Conservation (phyloP, 495 filamentous ascomycete species). For the Diplogelasinospora grovesii region DNA sequence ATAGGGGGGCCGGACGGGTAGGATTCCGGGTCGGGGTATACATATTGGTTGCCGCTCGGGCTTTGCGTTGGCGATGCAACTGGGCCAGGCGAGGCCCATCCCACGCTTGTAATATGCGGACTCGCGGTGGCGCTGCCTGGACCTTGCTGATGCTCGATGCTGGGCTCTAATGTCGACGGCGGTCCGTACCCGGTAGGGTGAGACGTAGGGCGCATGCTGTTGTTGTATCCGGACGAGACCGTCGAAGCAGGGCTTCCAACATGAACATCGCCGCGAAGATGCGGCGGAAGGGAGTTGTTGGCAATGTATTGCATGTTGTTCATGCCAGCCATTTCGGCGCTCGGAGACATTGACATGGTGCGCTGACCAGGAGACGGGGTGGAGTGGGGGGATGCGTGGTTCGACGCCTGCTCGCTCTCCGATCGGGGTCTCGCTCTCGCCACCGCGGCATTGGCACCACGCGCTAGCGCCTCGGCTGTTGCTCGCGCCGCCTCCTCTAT, state of each 20-base stretch:
- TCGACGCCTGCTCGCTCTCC: conserved; percentile 72
- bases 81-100: conserved; percentile 69
- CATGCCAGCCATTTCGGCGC: conserved; percentile 66
- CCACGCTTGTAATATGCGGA: conserved; percentile 64
- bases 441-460: conserved; percentile 46
- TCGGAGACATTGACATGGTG: conserved; percentile 71
- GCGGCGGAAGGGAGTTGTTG: conserved; percentile 68
- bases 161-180: conserved; percentile 83
- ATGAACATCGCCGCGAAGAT: conserved; percentile 65
- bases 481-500: conserved; percentile 89
- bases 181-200: conserved; percentile 76
- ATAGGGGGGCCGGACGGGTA: conserved; percentile 50
- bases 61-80: conserved; percentile 59
- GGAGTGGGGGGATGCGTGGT: conserved; percentile 72
- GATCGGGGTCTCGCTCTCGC: conserved; percentile 50
- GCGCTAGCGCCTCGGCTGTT: conserved; percentile 61
- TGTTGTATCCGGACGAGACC: conserved; percentile 57
- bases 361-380: conserved; percentile 82
- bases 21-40: conserved; percentile 62
- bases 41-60: conserved; percentile 49
- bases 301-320: conserved; percentile 68
- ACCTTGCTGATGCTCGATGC: conserved; percentile 65
- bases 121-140: conserved; percentile 59
- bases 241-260: conserved; percentile 62
- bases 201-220: conserved; percentile 55